Evolutionary conservation across 257 asterid genomes (phyloP).

Genomic region (Apocynum venetum): DNA sequence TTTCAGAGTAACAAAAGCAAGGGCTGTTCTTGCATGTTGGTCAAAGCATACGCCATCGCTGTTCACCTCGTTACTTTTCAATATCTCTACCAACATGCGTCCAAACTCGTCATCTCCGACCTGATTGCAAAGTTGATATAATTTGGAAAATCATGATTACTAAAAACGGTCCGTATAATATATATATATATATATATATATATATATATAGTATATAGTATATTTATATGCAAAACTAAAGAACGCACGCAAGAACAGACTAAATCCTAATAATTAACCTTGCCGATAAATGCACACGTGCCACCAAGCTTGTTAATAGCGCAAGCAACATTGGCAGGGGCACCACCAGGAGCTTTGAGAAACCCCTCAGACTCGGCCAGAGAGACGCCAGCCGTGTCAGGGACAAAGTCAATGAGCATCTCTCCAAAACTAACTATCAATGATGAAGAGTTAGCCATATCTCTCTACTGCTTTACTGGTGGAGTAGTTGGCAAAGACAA

Average conservation of each 20-base stretch:
- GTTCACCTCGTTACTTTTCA: slow-evolving; percentile 31
- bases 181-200: too few species aligned
- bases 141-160: too few species aligned
- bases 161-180: too few species aligned
- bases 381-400: slow-evolving; percentile 36
- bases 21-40: slow-evolving; percentile 32
- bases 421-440: slow-evolving; percentile 34
- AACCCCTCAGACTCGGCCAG: slow-evolving; percentile 37
- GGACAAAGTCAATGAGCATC: slow-evolving; percentile 41
- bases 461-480: not conserved
- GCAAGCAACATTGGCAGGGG: slow-evolving; percentile 47
- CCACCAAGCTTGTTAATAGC: slow-evolving; percentile 39
- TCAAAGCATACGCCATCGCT: slow-evolving; percentile 39
- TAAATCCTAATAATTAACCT: slow-evolving; percentile 15
- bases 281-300: slow-evolving; percentile 37
- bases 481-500: too few species aligned
- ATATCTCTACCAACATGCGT: slow-evolving; percentile 33
- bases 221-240: too few species aligned
- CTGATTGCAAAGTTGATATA: not conserved
- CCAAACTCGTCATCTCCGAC: slow-evolving; percentile 45
- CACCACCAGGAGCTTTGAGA: slow-evolving; percentile 46
- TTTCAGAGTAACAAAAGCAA: slow-evolving; percentile 37
- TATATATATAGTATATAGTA: too few species aligned
- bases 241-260: too few species aligned
- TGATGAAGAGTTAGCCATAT: slow-evolving; percentile 17